These are phyloP conservation scores for Blastobotrys serpentis DNA, from an alignment of 1,139 yeast species.

Conservation along the genomic window DNA sequence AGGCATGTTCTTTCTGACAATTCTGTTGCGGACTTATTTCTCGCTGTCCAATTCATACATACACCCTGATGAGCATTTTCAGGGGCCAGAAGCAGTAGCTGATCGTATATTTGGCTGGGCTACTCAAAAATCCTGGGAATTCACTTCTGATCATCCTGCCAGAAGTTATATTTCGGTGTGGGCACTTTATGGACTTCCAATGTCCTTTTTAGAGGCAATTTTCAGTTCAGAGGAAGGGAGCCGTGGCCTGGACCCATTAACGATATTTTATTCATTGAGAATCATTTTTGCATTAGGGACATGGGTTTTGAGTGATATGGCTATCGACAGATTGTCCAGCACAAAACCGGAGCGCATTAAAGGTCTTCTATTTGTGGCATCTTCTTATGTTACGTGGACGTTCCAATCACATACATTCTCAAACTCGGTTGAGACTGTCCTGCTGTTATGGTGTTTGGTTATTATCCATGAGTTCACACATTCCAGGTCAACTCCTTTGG, in stretches of 20 bases:
- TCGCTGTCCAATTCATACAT: conserved; percentile 78
- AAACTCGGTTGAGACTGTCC: conserved; percentile 75
- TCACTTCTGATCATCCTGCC: conserved; percentile 55
- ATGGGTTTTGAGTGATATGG: conserved; percentile 58
- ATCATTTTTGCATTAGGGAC: conserved; percentile 55
- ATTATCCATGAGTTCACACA: conserved; percentile 39
- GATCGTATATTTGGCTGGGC: conserved; percentile 49
- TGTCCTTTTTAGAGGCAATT: conserved; percentile 37
- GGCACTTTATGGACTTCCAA: conserved; percentile 63
- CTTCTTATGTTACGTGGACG: conserved; percentile 77
- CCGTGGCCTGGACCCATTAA: conserved; percentile 32
- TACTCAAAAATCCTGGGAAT: conserved; percentile 84
- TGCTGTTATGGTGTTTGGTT: conserved; percentile 57
- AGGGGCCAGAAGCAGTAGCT: conserved; percentile 72
- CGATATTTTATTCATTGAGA: conserved; percentile 58
- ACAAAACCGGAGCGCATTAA: conserved; percentile 63
- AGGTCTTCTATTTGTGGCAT: conserved; percentile 62
- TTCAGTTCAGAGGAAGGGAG: conserved; percentile 18
- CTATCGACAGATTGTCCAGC: conserved; percentile 48
- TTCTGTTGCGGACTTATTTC: conserved; percentile 54
- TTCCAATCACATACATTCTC: conserved; percentile 88
- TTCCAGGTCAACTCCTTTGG: conserved; percentile 27
- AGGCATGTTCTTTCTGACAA: conserved; percentile 34
- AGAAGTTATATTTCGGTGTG: conserved; percentile 73
- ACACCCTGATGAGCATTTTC: conserved; percentile 98